Evolutionary conservation across 2,329 filamentous ascomycete genomes (phyloP).

Genomic region (Sporothrix brunneoviolacea): DNA sequence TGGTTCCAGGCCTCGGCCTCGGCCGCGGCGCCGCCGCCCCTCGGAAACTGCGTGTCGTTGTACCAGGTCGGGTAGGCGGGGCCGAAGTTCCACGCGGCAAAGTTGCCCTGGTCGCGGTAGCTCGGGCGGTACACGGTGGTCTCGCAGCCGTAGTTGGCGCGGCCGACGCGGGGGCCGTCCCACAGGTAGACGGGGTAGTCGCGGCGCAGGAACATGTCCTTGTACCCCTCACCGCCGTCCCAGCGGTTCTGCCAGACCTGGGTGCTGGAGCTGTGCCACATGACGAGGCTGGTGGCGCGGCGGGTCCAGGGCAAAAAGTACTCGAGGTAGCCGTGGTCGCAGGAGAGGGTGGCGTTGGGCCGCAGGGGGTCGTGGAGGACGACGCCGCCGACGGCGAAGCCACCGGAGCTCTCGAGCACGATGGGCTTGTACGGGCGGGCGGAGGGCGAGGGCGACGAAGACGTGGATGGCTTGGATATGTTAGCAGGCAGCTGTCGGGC

Average conservation of each 20-base stretch:
- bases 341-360: slow-evolving; percentile 28
- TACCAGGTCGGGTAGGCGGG: slow-evolving; percentile 26
- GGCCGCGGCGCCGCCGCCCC: slow-evolving; percentile 20
- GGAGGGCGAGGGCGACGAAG: neutral
- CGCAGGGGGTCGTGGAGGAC: slow-evolving; percentile 23
- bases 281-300: slow-evolving; percentile 28
- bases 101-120: slow-evolving; percentile 27
- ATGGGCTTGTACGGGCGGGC: slow-evolving; percentile 18
- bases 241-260: slow-evolving; percentile 33
- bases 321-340: slow-evolving; percentile 34
- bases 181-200: slow-evolving; percentile 32
- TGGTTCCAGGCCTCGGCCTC: slow-evolving; percentile 30
- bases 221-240: slow-evolving; percentile 33
- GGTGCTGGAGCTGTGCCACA: slow-evolving; percentile 34
- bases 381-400: slow-evolving; percentile 28
- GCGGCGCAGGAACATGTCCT: slow-evolving; percentile 32
- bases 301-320: slow-evolving; percentile 31
- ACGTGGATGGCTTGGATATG: neutral
- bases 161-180: slow-evolving; percentile 32
- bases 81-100: slow-evolving; percentile 28
- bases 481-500: too few relatives aligned
- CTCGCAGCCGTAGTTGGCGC: slow-evolving; percentile 32
- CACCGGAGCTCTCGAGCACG: slow-evolving; percentile 27
- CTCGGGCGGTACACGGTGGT: slow-evolving; percentile 23
- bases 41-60: slow-evolving; percentile 30